Percentiles rank a stretch among this genome's conserved stretches.
These are phyloP conservation scores for Fragilaria radians DNA, from an alignment of 108 stramenopile genomes.

Conservation along the genomic window DNA sequence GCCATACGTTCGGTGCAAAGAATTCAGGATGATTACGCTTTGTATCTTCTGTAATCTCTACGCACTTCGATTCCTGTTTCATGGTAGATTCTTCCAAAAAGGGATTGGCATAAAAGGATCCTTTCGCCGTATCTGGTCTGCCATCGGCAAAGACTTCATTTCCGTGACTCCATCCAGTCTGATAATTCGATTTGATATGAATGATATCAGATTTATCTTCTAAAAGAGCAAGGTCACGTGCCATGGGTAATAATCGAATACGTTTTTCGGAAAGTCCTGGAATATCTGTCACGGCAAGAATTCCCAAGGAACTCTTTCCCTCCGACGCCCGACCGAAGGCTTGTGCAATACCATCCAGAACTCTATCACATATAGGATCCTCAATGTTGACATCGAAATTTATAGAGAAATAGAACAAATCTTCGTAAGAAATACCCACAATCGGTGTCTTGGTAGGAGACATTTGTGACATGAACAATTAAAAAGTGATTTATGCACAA, in stretches of 20 bases:
- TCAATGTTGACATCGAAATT: no score
- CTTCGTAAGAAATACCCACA: no score
- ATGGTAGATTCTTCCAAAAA: constrained; percentile 40
- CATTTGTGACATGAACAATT: no score
- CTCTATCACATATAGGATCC: no score
- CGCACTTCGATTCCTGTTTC: constrained; percentile 22
- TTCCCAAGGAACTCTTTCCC: constrained; percentile 40
- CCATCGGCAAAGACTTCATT: constrained; percentile 80
- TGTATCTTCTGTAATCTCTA: constrained; percentile 15
- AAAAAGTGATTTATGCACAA: no score
- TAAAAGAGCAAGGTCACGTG: constrained; percentile 51
- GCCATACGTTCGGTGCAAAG: constrained; percentile 83
- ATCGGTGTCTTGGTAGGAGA: no score
- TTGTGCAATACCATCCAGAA: constrained; percentile 21
- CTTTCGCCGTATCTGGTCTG: constrained; percentile 79
- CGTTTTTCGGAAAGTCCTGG: constrained; percentile 32
- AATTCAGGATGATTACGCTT: constrained; percentile 40
- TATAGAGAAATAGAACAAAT: no score
- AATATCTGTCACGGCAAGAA: constrained; percentile 62
- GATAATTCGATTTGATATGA: constrained; percentile 52
- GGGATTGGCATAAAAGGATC: constrained; percentile 93
- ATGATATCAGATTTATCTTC: constrained; percentile 47
- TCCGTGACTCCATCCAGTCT: constrained; percentile 91
- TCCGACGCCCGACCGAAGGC: constrained; percentile 47
- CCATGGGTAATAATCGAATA: constrained; percentile 43